Evolutionary conservation across 2,329 filamentous ascomycete species (phyloP).

Genomic region (Fusarium sp.): DNA sequence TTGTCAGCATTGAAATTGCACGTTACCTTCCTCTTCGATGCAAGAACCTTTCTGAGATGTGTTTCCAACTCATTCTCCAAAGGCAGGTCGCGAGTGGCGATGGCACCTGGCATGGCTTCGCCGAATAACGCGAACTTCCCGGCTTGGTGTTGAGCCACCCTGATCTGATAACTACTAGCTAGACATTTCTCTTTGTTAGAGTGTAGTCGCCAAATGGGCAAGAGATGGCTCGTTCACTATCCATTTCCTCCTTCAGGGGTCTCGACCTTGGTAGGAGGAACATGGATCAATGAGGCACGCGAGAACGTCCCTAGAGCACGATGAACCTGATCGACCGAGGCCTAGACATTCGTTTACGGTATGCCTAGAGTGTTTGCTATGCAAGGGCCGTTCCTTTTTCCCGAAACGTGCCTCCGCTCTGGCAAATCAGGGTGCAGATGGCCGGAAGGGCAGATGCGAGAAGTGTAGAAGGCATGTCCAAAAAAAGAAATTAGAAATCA

Average conservation of each 20-base stretch:
- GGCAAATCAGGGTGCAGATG: not conserved
- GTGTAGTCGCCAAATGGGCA: not conserved
- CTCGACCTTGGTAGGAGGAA: not conserved
- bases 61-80: not conserved
- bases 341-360: not conserved
- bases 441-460: not conserved
- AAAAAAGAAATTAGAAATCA: conserved; percentile 3
- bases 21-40: not conserved
- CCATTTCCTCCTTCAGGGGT: not conserved
- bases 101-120: not conserved
- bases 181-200: not conserved
- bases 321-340: not conserved
- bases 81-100: not conserved
- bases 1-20: not conserved
- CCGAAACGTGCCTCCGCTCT: not conserved
- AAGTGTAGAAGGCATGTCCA: not conserved
- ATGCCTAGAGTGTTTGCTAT: not conserved
- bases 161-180: not conserved
- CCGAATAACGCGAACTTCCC: not conserved
- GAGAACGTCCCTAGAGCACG: not conserved
- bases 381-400: not conserved
- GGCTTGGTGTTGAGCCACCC: not conserved
- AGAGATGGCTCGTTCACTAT: not conserved
- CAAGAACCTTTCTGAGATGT: not conserved
- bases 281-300: not conserved